Percentiles rank a stretch among this genome's conserved stretches.
Evolutionary conservation across 2,329 filamentous ascomycete species (phyloP).

Genomic region (Ascochyta pisi): DNA sequence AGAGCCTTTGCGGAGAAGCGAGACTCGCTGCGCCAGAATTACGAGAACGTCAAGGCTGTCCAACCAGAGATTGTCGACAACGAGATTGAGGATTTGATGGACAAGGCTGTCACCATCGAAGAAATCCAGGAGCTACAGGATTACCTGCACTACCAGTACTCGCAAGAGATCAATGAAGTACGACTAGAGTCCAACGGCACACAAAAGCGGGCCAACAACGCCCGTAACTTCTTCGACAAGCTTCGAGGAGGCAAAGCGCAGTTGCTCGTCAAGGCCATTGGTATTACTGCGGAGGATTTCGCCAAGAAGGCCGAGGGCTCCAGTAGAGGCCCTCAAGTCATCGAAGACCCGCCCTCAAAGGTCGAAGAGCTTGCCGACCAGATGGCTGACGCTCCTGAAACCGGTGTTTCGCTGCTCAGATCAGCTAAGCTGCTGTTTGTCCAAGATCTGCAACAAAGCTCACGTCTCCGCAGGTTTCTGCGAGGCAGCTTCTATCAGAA

Average conservation of each 20-base stretch:
- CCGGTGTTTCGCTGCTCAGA: conserved; percentile 75
- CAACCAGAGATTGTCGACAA: conserved; percentile 69
- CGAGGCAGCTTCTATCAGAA: conserved; percentile 82
- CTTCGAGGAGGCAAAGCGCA: conserved; percentile 82
- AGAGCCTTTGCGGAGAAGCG: conserved; percentile 91
- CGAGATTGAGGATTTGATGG: conserved; percentile 83
- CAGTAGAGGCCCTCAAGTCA: conserved; percentile 67
- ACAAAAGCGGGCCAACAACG: conserved; percentile 82
- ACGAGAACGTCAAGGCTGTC: conserved; percentile 70
- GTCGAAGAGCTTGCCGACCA: conserved; percentile 89
- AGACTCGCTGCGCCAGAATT: conserved; percentile 80
- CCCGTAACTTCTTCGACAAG: conserved; percentile 81
- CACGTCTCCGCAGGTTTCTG: conserved; percentile 87
- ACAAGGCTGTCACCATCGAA: conserved; percentile 82
- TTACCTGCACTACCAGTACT: conserved; percentile 94
- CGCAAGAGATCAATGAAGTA: conserved; percentile 81
- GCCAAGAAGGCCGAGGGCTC: conserved; percentile 84
- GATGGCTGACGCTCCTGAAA: conserved; percentile 59
- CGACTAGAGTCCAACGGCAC: conserved; percentile 69
- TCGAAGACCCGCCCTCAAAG: conserved; percentile 80
- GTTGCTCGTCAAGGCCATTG: conserved; percentile 84
- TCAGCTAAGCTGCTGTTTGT: conserved; percentile 87
- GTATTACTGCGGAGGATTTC: conserved; percentile 86
- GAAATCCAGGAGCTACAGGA: conserved; percentile 97
- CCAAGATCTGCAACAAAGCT: conserved; percentile 87